Evolutionary conservation across 1,284 basidiomycete genomes (phyloP).

Genomic region (Flammula alnicola): DNA sequence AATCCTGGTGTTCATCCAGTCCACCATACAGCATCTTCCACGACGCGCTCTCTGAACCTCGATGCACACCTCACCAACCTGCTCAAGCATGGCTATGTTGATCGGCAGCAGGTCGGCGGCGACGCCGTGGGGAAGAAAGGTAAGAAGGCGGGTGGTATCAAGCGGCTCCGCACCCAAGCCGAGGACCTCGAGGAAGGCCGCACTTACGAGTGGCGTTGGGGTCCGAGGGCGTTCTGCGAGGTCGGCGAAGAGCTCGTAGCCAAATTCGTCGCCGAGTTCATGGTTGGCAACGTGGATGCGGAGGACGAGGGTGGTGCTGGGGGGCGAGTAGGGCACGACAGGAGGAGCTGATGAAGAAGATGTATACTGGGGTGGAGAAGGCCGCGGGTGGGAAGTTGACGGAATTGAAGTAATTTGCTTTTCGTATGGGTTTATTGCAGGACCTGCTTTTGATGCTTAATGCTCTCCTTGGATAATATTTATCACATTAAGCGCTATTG

Average conservation of each 20-base stretch:
- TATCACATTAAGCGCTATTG: no score
- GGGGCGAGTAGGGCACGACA: constrained; percentile 25
- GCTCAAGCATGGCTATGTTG: constrained; percentile 70
- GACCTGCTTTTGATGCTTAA: no score
- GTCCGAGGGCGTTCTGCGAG: constrained; percentile 71
- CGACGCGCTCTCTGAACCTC: constrained; percentile 50
- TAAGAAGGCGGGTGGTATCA: constrained; percentile 43
- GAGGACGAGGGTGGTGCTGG: constrained; percentile 53
- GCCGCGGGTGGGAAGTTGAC: constrained; percentile 63
- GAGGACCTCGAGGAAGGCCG: constrained; percentile 53
- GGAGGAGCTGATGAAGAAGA: constrained; percentile 47
- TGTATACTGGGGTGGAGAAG: constrained; percentile 61
- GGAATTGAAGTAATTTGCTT: constrained; percentile 31
- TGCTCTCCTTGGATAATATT: no score
- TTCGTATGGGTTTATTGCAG: not conserved
- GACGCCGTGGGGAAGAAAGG: constrained; percentile 33
- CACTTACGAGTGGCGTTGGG: constrained; percentile 80
- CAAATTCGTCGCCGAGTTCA: constrained; percentile 74
- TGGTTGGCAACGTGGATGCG: constrained; percentile 53
- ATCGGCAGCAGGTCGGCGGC: constrained; percentile 56
- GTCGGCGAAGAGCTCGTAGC: constrained; percentile 71
- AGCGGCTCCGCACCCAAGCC: constrained; percentile 59
- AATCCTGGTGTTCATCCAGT: constrained; percentile 39
- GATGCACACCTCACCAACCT: constrained; percentile 63
- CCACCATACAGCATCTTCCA: constrained; percentile 52